A percentile compares a stretch with the other conserved stretches of the same genome.
These are phyloP conservation scores for Fistulinella prunicolor DNA, from an alignment of 768 basidiomycete species.

Conservation along the genomic window DNA sequence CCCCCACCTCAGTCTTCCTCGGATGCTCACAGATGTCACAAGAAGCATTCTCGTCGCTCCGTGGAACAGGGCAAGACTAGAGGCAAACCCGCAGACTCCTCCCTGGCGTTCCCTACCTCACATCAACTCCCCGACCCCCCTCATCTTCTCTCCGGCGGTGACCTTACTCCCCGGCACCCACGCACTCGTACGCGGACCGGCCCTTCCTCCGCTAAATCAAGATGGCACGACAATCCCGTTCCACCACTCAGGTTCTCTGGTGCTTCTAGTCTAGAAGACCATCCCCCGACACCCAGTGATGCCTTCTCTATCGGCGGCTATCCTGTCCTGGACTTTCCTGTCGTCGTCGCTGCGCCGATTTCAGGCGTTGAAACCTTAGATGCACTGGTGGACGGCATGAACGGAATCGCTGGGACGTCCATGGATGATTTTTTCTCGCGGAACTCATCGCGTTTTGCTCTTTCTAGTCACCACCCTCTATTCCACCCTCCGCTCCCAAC, in stretches of 20 bases:
- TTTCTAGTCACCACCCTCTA: slow-evolving; percentile 65
- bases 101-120: slow-evolving; percentile 29
- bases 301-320: slow-evolving; percentile 21
- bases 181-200: slow-evolving; percentile 59
- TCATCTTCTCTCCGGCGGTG: slow-evolving; percentile 16
- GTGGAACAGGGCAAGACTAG: slow-evolving; percentile 25
- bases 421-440: slow-evolving; percentile 53
- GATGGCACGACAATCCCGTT: slow-evolving; percentile 45
- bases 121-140: slow-evolving; percentile 21
- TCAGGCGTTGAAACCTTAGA: slow-evolving; percentile 86
- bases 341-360: slow-evolving; percentile 72
- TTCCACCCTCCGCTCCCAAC: slow-evolving; percentile 82
- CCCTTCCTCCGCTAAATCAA: slow-evolving; percentile 43
- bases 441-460: slow-evolving; percentile 50
- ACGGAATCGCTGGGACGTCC: slow-evolving; percentile 72
- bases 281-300: slow-evolving; percentile 69
- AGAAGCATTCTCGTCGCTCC: slow-evolving; percentile 24
- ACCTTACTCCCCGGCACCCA: slow-evolving; percentile 38
- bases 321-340: slow-evolving; percentile 49
- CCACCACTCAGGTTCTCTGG: slow-evolving; percentile 62
- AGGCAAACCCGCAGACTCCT: slow-evolving; percentile 26
- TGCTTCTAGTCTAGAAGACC: slow-evolving; percentile 70
- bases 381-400: slow-evolving; percentile 88
- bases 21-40: slow-evolving; percentile 12
- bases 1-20: slow-evolving; percentile 31